Evolutionary conservation across 73 alveolate species (phyloP).

Genomic region (Blepharisma stoltei): DNA sequence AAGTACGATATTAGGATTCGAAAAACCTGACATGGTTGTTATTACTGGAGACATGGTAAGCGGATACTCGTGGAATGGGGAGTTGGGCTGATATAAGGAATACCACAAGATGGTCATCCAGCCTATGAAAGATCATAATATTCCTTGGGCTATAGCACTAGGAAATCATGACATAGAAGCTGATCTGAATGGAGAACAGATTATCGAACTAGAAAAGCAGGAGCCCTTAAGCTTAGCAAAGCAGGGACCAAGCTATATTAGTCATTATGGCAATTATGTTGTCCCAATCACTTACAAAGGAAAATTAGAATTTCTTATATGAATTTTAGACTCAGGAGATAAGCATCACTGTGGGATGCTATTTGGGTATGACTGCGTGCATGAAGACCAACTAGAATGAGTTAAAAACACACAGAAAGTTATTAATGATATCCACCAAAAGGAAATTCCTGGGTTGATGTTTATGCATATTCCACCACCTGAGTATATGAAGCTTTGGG

Average conservation of each 20-base stretch:
- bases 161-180: slow-evolving; percentile 68
- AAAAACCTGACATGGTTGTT: slow-evolving; percentile 54
- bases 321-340: slow-evolving; percentile 54
- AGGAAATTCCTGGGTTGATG: slow-evolving; percentile 34
- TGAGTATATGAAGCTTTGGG: slow-evolving; percentile 40
- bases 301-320: slow-evolving; percentile 35
- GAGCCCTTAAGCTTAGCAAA: slow-evolving; percentile 34
- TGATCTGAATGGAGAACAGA: slow-evolving; percentile 47
- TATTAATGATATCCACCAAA: background rate
- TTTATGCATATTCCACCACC: slow-evolving; percentile 54
- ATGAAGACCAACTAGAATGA: slow-evolving; percentile 51
- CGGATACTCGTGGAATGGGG: slow-evolving; percentile 63
- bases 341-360: slow-evolving; percentile 29
- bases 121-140: slow-evolving; percentile 35
- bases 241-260: slow-evolving; percentile 34
- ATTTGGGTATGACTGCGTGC: slow-evolving; percentile 48
- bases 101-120: slow-evolving; percentile 30
- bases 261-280: slow-evolving; percentile 48
- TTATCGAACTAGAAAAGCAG: slow-evolving; percentile 49
- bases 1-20: slow-evolving; percentile 33
- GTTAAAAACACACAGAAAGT: slow-evolving; percentile 29
- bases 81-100: slow-evolving; percentile 43
- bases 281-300: slow-evolving; percentile 44
- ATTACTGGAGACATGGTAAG: slow-evolving; percentile 63
- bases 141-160: slow-evolving; percentile 49